Evolutionary conservation across 176 grass and related monocot genomes (phyloP), one percentile per base, ranked within the genome.

Genomic region (Paspalum notatum): DNA sequence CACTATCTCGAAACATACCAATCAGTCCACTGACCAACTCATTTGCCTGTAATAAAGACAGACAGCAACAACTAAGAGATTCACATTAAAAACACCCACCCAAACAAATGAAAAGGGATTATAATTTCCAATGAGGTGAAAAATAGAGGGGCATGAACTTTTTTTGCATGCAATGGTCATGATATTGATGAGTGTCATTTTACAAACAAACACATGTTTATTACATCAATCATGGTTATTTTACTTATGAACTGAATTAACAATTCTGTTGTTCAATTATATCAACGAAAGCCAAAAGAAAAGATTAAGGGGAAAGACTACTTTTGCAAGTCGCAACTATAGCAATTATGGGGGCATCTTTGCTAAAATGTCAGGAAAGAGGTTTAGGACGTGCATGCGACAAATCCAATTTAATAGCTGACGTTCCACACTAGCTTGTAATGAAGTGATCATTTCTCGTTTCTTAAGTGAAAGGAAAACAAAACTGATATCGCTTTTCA

Each of bases 11-110:
- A 57, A 92, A 91, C 68, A 92, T 83, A 78, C 54, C 81, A 66
- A 87, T 80, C 22, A 92, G 69, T 70, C 80, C 85, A 53, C 80
- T 83, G 7, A 94, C 83, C 61, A 98, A 68, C 66, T 91, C 88
- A 57, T 92, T 85, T 57, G 95, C 87, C 95, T 98, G 69, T 5
- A 75, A 44, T 11, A 64, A 66, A 57, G 38, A 83, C 39, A 66
- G 17, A 70, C 68, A 61, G 2, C 9, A 67, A 59, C 7, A 24
- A 72, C 41, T 66, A 74, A 67, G 39, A 15, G 27, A 68, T 7
- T 44, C 39, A 59, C 16, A 18, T 43, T 44, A 3, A 72, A 55
- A 54, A 41, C n/a, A 22, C 9, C 27, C 21, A 54, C 17, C 67
- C 46, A 56, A 71, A 45, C 58, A 77, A 40, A 56, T 82, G 48